phyloP scores from a whole-genome alignment of 768 basidiomycete species.

The Macrolepiota albuminosa region DNA sequence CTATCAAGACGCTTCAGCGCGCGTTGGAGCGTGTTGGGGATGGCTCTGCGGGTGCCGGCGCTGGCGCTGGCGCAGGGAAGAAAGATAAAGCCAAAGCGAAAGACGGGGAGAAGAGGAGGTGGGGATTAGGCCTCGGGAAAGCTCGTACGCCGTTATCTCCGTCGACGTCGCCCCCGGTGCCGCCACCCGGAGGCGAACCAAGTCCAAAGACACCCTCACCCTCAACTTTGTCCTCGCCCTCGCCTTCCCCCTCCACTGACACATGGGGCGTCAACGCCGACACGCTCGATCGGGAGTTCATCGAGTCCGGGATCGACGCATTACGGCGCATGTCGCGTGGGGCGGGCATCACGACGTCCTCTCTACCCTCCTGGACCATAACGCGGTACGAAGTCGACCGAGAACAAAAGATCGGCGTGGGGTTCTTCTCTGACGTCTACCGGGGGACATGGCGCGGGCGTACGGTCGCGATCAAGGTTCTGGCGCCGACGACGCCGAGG shows the following conservation, averaged over 20 bases:
- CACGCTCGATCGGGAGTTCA: slow-evolving; percentile 63
- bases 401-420: slow-evolving; percentile 62
- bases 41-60: too few relatives aligned
- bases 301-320: slow-evolving; percentile 70
- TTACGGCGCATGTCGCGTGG: slow-evolving; percentile 46
- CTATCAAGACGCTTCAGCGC: slow-evolving; percentile 74
- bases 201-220: too few relatives aligned
- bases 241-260: not conserved
- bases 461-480: slow-evolving; percentile 69
- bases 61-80: too few relatives aligned
- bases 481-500: slow-evolving; percentile 55
- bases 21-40: slow-evolving; percentile 48
- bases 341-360: slow-evolving; percentile 9
- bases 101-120: not conserved
- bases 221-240: too few relatives aligned
- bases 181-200: too few relatives aligned
- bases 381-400: slow-evolving; percentile 75
- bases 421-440: slow-evolving; percentile 77
- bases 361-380: slow-evolving; percentile 72
- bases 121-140: not conserved
- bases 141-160: not conserved
- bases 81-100: not conserved
- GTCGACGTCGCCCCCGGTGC: too few relatives aligned
- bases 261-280: slow-evolving; percentile 20
- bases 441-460: slow-evolving; percentile 66